Percentiles rank a stretch among this genome's conserved stretches.
phyloP scores from a whole-genome alignment of 208 protist species.

The Leishmania guyanensis region DNA sequence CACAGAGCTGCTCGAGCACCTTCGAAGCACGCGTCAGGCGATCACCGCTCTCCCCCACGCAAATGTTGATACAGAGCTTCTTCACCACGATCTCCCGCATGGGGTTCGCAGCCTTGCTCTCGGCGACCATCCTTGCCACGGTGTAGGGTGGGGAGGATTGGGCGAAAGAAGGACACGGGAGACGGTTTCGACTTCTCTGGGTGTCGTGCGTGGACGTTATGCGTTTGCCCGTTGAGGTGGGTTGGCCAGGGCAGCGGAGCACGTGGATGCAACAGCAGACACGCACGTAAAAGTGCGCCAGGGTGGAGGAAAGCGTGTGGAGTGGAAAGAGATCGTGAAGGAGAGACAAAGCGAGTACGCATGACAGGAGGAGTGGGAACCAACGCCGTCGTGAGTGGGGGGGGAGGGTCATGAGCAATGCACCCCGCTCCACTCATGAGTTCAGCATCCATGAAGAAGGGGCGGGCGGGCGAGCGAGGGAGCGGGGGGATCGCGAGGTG shows the following conservation, averaged over 20 bases:
- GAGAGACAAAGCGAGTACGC: not conserved
- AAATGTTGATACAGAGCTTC: slow-evolving; percentile 99
- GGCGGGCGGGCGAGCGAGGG: not conserved
- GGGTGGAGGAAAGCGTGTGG: not conserved
- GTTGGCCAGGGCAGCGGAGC: not conserved
- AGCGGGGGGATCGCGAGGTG: not conserved
- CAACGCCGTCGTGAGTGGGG: not conserved
- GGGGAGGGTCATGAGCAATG: not conserved
- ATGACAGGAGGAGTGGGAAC: no score
- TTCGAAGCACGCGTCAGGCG: slow-evolving; percentile 98
- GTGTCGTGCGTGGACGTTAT: not conserved
- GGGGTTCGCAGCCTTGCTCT: slow-evolving; percentile 93
- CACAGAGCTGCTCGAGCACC: slow-evolving; percentile 99
- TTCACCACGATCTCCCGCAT: slow-evolving; percentile 98
- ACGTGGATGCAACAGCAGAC: not conserved
- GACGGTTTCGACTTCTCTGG: not conserved
- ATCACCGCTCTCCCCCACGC: slow-evolving; percentile 99
- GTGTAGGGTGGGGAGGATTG: not conserved
- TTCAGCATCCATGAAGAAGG: not conserved
- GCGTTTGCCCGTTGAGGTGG: not conserved
- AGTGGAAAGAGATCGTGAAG: not conserved
- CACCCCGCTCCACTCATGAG: not conserved
- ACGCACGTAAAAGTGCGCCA: not conserved
- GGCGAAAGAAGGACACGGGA: not conserved
- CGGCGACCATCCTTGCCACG: slow-evolving; percentile 63